Percentiles rank a stretch among this genome's conserved stretches.
phyloP scores from a whole-genome alignment of 2,329 filamentous ascomycete species.

The Colletotrichum falcatum region DNA sequence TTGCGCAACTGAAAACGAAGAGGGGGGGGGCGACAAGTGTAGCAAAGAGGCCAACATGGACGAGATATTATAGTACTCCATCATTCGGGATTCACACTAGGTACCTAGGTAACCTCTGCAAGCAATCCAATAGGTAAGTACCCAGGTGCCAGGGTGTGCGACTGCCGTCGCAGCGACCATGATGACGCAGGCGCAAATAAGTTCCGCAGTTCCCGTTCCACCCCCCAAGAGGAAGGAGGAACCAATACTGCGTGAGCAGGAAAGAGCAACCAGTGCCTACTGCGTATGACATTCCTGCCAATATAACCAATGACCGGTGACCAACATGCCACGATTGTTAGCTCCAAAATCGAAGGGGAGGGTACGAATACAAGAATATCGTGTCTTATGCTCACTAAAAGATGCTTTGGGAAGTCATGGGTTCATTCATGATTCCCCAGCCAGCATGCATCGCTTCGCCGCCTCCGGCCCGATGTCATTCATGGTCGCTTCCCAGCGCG shows the following conservation, averaged over 20 bases:
- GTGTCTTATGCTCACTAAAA: neutral
- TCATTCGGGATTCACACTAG: too few relatives aligned
- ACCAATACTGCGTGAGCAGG: neutral
- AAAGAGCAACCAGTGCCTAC: neutral
- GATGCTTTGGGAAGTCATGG: neutral
- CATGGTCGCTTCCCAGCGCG: constrained; percentile 2
- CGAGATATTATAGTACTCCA: neutral
- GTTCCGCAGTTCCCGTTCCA: neutral
- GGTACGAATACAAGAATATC: neutral
- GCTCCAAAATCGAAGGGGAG: neutral
- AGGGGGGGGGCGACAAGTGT: neutral
- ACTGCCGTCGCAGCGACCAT: too few relatives aligned
- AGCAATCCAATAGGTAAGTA: too few relatives aligned
- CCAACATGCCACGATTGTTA: neutral
- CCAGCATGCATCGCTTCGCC: neutral
- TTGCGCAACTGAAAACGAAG: neutral
- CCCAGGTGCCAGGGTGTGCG: too few relatives aligned
- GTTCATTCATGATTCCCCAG: neutral
- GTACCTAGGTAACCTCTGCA: too few relatives aligned
- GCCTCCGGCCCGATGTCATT: constrained; percentile 14
- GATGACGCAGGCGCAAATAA: neutral
- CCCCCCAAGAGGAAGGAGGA: neutral
- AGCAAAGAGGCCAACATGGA: neutral
- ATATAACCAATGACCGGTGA: neutral
- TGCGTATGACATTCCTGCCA: neutral